These are phyloP conservation scores for Phytophthora megakarya DNA, from an alignment of 352 stramenopile species.

Conservation along the genomic window DNA sequence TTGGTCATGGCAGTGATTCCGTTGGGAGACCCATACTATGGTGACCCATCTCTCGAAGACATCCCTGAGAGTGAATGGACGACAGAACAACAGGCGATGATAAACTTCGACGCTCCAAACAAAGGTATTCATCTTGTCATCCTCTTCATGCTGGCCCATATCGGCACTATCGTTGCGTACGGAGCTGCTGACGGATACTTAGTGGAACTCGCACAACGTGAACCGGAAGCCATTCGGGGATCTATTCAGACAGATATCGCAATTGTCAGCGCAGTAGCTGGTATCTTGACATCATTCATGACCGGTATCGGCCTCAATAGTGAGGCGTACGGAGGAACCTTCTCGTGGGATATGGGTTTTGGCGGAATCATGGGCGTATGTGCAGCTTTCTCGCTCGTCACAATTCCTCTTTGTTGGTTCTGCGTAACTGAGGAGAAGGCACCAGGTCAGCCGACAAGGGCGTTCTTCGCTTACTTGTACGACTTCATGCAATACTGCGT, in stretches of 20 bases:
- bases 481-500: slow-evolving; percentile 54
- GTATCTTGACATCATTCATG: slow-evolving; percentile 48
- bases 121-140: slow-evolving; percentile 58
- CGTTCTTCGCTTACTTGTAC: slow-evolving; percentile 45
- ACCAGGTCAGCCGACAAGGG: slow-evolving; percentile 38
- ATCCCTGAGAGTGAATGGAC: slow-evolving; percentile 42
- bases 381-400: slow-evolving; percentile 41
- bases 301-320: slow-evolving; percentile 54
- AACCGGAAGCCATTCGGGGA: slow-evolving; percentile 50
- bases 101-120: slow-evolving; percentile 49
- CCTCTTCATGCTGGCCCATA: slow-evolving; percentile 71
- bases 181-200: slow-evolving; percentile 70
- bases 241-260: slow-evolving; percentile 49
- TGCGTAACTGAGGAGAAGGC: slow-evolving; percentile 48
- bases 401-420: slow-evolving; percentile 49
- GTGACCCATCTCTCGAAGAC: slow-evolving; percentile 27
- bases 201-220: slow-evolving; percentile 58
- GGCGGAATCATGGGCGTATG: slow-evolving; percentile 56
- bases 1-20: slow-evolving; percentile 55
- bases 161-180: slow-evolving; percentile 80
- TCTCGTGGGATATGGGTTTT: slow-evolving; percentile 61
- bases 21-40: slow-evolving; percentile 56
- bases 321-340: slow-evolving; percentile 50
- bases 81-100: slow-evolving; percentile 30
- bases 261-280: slow-evolving; percentile 37